Evolutionary conservation across 257 asterid genomes (phyloP).

Genomic region (Ophiorrhiza pumila): DNA sequence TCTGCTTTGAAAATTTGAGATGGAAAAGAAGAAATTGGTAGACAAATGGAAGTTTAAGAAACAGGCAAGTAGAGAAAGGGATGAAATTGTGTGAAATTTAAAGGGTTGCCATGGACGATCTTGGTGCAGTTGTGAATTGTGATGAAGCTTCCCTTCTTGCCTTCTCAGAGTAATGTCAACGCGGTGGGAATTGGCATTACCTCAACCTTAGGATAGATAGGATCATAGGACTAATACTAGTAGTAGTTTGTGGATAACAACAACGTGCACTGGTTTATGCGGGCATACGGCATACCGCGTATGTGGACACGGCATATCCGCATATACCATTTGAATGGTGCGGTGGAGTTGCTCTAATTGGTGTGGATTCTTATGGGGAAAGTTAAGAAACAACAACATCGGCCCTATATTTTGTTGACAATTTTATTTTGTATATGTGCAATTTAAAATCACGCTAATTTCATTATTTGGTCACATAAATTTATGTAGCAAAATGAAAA

Average conservation of each 20-base stretch:
- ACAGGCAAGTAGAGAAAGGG: background rate
- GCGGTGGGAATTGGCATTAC: background rate
- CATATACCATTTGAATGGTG: no score
- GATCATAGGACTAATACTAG: no score
- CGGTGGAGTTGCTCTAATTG: no score
- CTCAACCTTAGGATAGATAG: background rate
- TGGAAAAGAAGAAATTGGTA: background rate
- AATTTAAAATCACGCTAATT: no score
- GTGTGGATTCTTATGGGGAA: no score
- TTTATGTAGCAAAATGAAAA: no score
- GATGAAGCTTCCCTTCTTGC: background rate
- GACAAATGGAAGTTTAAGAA: background rate
- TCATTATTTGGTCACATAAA: no score
- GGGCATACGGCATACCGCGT: background rate
- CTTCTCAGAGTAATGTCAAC: conserved; percentile 7
- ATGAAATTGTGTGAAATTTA: conserved; percentile 1
- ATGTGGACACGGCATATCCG: background rate
- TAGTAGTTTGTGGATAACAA: background rate
- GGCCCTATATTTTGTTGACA: no score
- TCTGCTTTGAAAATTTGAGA: background rate
- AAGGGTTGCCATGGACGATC: background rate
- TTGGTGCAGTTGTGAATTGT: no score
- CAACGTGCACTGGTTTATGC: background rate
- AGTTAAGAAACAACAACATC: no score
- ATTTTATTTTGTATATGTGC: no score